Base-by-base conservation (phyloP, 2,329 filamentous ascomycete species). In the Aplosporella prunicola region DNA sequence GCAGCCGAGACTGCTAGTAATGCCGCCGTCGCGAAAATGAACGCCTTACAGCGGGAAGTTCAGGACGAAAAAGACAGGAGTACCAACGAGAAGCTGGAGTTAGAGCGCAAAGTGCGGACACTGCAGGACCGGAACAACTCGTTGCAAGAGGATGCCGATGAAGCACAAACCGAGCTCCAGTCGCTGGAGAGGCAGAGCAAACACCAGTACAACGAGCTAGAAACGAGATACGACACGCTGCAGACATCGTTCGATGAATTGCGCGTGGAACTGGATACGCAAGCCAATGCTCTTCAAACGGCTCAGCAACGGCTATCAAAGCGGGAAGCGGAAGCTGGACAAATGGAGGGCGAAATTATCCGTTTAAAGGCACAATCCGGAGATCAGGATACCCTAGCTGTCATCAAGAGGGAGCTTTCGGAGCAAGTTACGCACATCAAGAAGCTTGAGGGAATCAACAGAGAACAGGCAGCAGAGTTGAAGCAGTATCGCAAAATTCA, bases 361-460 rank as follows among this genome's bases (percentile, higher is more conserved):
- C 74, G 80, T 20, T 64, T 94, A 5, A 95, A 89, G 55, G 84
- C 88, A 0, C 83, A 91, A 50, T 83, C 83, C 2, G 86, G 82
- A 8, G 89, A 95, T 55, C 77, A 78, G 0, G 88, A 95, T 47
- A 91, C 85, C 0, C 72, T 96, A 51, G 76, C 72, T 5, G 76
- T 95, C 22, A 82, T 98, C 49, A 85, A 89, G 56, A 76, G 79
- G 47, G 88, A 98, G 61, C 71, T 98, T 4, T 80, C 82, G 0
- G 88, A 95, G 46, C 91, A 96, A 54, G 83, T 98, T 1, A 72
- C 77, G n/a, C 87, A 96, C 52, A 93, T 95, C 46, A 79, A 85
- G 42, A 79, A 76, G 20, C 68, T 98, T 3, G 91, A 98, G 56
- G 71, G 75, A 1, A 76, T 76, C 23, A 94, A 86, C 45, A 72